Conservation (phyloP, 2,329 filamentous ascomycete species). For the Fusarium nematophilum region DNA sequence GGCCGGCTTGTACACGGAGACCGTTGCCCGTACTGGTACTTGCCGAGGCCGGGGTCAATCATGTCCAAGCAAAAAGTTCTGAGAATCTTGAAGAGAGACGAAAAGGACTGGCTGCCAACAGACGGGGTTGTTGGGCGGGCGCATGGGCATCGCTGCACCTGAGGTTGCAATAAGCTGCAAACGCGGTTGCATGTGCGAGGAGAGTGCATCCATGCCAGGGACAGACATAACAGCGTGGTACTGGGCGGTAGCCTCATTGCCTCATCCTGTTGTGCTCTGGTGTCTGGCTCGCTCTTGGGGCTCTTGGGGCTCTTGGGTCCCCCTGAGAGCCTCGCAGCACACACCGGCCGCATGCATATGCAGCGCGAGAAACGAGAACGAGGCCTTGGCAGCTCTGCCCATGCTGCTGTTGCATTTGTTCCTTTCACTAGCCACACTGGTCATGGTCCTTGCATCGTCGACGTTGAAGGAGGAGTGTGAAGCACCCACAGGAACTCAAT, state of each 20-base stretch:
- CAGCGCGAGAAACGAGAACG: not conserved
- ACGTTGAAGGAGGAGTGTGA: conserved; percentile 3
- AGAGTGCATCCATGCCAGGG: conserved; percentile 8
- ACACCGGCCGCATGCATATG: conserved; percentile 4
- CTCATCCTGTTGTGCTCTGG: not conserved
- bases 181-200: too few relatives aligned
- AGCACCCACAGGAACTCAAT: conserved; percentile 12
- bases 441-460: conserved; percentile 9
- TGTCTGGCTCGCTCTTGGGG: too few relatives aligned
- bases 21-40: conserved; percentile 31
- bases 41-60: conserved; percentile 27
- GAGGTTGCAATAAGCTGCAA: conserved; percentile 5
- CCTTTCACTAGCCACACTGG: not conserved
- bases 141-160: conserved; percentile 1
- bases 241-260: too few relatives aligned
- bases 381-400: conserved; percentile 9
- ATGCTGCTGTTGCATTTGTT: conserved; percentile 6
- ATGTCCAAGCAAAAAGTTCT: conserved; percentile 1
- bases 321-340: conserved; percentile 1
- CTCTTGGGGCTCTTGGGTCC: not conserved
- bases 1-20: conserved; percentile 2
- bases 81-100: not conserved
- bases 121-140: not conserved
- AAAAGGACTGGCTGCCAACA: not conserved
- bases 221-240: conserved; percentile 1